A percentile compares a stretch with the other conserved stretches of the same genome.
Evolutionary conservation across 192 early-diverging fungal genomes (phyloP).

Genomic region (Martensiomyces pterosporus): DNA sequence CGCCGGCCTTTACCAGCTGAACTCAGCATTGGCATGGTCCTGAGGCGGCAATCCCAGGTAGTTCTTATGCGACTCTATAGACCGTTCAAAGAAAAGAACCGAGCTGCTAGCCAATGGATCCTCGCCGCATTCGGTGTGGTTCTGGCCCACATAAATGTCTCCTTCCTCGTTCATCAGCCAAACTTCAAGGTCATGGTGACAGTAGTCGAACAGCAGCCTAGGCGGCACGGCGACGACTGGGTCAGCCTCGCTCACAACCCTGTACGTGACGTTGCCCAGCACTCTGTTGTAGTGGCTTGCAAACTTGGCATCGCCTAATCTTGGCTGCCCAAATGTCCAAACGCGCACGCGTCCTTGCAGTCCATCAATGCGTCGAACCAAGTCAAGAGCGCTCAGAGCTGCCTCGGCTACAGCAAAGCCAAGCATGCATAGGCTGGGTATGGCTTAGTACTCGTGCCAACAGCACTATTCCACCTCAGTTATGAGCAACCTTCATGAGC

Average conservation of each 20-base stretch:
- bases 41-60: conserved; percentile 40
- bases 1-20: conserved; percentile 35
- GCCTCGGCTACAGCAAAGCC: conserved; percentile 36
- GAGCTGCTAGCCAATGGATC: conserved; percentile 41
- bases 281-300: conserved; percentile 28
- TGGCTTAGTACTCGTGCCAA: no score
- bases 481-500: no score
- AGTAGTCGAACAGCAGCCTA: conserved; percentile 32
- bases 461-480: no score
- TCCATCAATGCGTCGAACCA: conserved; percentile 24
- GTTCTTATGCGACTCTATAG: conserved; percentile 43
- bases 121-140: conserved; percentile 24
- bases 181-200: conserved; percentile 37
- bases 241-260: conserved; percentile 33
- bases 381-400: conserved; percentile 28
- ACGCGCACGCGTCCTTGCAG: conserved; percentile 18
- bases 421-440: no score
- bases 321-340: conserved; percentile 46
- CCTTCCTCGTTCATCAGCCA: conserved; percentile 37
- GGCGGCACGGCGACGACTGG: conserved; percentile 45
- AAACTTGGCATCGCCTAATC: conserved; percentile 34
- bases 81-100: conserved; percentile 31
- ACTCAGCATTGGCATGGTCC: conserved; percentile 38
- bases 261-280: conserved; percentile 29
- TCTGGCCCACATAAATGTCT: conserved; percentile 32